phyloP scores from a whole-genome alignment of 495 filamentous ascomycete species.

The Amniculicola lignicola region DNA sequence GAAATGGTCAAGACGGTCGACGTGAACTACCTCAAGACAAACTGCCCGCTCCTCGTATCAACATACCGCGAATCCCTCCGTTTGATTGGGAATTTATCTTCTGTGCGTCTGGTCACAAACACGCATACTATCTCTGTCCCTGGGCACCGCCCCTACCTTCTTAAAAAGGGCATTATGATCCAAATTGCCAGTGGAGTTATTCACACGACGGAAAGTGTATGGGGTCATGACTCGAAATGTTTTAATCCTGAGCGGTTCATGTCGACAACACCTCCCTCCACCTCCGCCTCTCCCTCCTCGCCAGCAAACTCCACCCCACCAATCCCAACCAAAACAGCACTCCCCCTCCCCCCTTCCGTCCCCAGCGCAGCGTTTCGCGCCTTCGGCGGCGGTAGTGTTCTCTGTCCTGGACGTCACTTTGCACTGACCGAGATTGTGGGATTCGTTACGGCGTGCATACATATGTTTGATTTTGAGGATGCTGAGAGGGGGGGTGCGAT shows the following conservation, averaged over 20 bases:
- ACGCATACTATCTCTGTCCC: constrained; percentile 21
- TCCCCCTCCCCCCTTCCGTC: constrained; percentile 8
- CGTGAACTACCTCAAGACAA: constrained; percentile 5
- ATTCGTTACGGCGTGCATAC: constrained; percentile 43
- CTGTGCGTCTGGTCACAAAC: constrained; percentile 17
- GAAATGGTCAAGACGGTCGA: not conserved
- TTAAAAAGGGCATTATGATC: constrained; percentile 18
- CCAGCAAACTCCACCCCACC: not conserved
- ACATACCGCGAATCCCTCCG: constrained; percentile 26
- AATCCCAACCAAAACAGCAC: constrained; percentile 1
- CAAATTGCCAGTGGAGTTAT: constrained; percentile 32
- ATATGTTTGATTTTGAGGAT: constrained; percentile 43
- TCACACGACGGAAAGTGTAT: constrained; percentile 11
- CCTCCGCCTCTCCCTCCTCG: constrained; percentile 8
- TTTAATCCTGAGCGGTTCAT: constrained; percentile 25
- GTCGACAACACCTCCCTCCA: constrained; percentile 7
- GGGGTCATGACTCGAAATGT: constrained; percentile 17
- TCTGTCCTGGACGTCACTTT: constrained; percentile 52
- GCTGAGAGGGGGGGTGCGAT: constrained; percentile 29
- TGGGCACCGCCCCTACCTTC: constrained; percentile 7
- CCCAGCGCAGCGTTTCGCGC: constrained; percentile 38
- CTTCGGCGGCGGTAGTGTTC: constrained; percentile 47
- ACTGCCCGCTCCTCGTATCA: constrained; percentile 26
- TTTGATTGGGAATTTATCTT: constrained; percentile 9
- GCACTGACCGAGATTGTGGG: constrained; percentile 46